Base-by-base conservation (phyloP, 495 filamentous ascomycete genomes). In the Trichoderma orchidacearum region DNA sequence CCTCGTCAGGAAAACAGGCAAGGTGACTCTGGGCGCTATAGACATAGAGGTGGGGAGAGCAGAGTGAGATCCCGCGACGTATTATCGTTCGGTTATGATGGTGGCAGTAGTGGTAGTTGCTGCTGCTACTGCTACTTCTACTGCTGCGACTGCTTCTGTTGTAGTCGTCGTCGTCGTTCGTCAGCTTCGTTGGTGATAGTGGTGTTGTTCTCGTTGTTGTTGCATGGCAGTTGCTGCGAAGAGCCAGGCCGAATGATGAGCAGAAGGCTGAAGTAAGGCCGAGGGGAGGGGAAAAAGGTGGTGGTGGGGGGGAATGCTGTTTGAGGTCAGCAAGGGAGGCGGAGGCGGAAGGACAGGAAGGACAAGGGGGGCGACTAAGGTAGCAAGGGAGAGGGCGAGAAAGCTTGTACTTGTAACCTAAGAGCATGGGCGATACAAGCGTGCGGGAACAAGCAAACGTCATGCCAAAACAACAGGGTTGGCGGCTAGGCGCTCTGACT, bases 241-340 rank as follows among this genome's bases (percentile, higher is more conserved):
- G 32, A 25, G 41, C 41, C 41, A 23, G 27, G 41, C 18, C 21
- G n/a, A n/a, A n/a, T n/a, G 11, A 48, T n/a, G 41, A 23, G 41
- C 41, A 48, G 41, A 48, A 48, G 41, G 41, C 41, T 48, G 41
- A 48, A 48, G 41, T 48, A 48, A 23, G 41, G 41, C 41, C 41
- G 41, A 48, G 41, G 41, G 41, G 41, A 27, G 41, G 21, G 41
- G 41, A 41, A 41, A 41, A 32, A 48, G 27, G 27, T 25, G 41
- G 18, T 48, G 41, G 41, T 48, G 41, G 41, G 41, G 41, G 18
- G 8, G 17, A 18, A 13, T 35, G n/a, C n/a, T 48, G 41, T 48
- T 48, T 48, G 41, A 48, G 41, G 41, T 48, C 41, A 48, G 41
- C 41, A 48, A 48, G 41, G 41, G 41, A 23, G 41, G 41, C 18